Base-by-base conservation (phyloP, 1,139 yeast species). In the Ogataea hybrid region DNA sequence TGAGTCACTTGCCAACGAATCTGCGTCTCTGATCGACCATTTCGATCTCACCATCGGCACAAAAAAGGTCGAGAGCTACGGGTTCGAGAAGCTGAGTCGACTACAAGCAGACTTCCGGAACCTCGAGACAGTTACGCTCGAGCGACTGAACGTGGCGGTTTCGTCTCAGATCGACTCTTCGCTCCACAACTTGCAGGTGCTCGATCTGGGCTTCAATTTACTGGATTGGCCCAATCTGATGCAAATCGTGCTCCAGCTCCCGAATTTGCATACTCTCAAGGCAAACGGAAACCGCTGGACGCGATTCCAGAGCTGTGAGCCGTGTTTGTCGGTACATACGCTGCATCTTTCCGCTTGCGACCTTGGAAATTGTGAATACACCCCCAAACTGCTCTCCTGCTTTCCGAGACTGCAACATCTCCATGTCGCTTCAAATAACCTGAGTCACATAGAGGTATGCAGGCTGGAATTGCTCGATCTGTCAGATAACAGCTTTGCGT, bases 131-230 rank as follows among this genome's bases (percentile, higher is more conserved):
- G 66, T 82, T 0, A 72, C 87, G 0, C 59, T 86, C 36, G 75
- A 74, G 35, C 61, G 68, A 31, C 62, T 69, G 46, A 39, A 56
- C 9, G 59, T 77, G 6, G 31, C 44, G 43, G 40, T 61, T 14
- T 47, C 56, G 27, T 22, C 44, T 43, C 32, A 35, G 37, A 2
- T 39, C 27, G 20, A 37, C 36, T 12, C 46, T 57, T 16, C 25
- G 17, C 53, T 73, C 36, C 44, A 51, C 11, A 57, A 59, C 42
- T 61, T 76, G 30, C 54, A 51, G 29, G 62, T 67, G 25, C 63
- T 89, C 32, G 92, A 85, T 54, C 52, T 89, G 34, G 74, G 90
- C 17, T 74, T 62, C 54, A 86, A 87, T 55, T 63, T 87, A 37
- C 59, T 86, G 15, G 62, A 65, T 34, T 57, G 81, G 43, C 46